Evolutionary conservation across 2,329 filamentous ascomycete genomes (phyloP).

Genomic region (Pleomassaria siparia): DNA sequence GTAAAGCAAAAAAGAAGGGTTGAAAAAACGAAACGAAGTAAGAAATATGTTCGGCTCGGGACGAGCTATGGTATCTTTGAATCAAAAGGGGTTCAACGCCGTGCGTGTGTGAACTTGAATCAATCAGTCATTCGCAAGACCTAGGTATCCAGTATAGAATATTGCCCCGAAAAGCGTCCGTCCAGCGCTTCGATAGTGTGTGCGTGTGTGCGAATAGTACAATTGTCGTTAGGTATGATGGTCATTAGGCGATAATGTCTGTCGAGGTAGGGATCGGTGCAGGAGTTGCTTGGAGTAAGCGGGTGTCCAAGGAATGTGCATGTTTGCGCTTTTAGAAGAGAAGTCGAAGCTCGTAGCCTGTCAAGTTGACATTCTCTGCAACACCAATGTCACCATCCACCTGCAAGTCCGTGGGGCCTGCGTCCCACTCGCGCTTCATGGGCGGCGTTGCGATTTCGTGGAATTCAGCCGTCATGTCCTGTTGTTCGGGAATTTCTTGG

Average conservation of each 20-base stretch:
- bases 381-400: constrained; percentile 51
- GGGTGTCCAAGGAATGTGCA: background rate
- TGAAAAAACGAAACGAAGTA: constrained; percentile 17
- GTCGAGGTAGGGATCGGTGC: constrained; percentile 5
- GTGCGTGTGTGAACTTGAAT: constrained; percentile 2
- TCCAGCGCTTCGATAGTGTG: constrained; percentile 16
- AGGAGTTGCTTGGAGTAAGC: background rate
- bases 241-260: constrained; percentile 12
- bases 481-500: constrained; percentile 79
- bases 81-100: constrained; percentile 20
- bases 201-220: constrained; percentile 30
- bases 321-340: constrained; percentile 42
- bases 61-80: constrained; percentile 33
- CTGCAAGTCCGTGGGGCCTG: constrained; percentile 49
- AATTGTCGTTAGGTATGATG: constrained; percentile 34
- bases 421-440: constrained; percentile 57
- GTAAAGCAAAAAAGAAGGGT: constrained; percentile 20
- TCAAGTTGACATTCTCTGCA: constrained; percentile 46
- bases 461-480: constrained; percentile 78
- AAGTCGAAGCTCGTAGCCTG: constrained; percentile 53
- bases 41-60: constrained; percentile 15
- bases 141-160: background rate
- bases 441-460: constrained; percentile 61
- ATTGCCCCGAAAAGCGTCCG: constrained; percentile 10
- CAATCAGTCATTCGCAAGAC: background rate